A percentile compares a stretch with the other conserved stretches of the same genome.
These are phyloP conservation scores for Dalbergia cochinchinensis DNA, from an alignment of 306 rosid genomes.

Conservation along the genomic window DNA sequence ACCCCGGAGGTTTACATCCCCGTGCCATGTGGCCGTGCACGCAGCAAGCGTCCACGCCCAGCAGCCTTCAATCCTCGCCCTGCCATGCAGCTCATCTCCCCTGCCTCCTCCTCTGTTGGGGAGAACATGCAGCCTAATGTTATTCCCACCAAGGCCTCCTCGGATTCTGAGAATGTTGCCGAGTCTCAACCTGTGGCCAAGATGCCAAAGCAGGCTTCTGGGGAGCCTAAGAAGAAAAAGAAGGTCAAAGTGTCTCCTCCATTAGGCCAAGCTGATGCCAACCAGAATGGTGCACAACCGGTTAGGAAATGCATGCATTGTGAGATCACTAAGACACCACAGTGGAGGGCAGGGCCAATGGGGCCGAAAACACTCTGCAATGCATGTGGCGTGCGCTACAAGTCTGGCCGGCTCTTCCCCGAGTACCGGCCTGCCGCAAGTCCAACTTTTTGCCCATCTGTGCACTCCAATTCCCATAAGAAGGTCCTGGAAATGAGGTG, in stretches of 20 bases:
- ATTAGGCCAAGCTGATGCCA: constrained; percentile 52
- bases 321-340: constrained; percentile 96
- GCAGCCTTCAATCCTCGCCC: constrained; percentile 80
- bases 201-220: constrained; percentile 45
- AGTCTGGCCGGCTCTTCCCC: constrained; percentile 93
- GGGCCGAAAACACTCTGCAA: constrained; percentile 97
- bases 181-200: constrained; percentile 69
- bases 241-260: constrained; percentile 62
- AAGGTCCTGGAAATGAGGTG: constrained; percentile 92
- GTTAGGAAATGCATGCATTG: constrained; percentile 97
- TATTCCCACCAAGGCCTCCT: constrained; percentile 52
- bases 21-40: constrained; percentile 77
- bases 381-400: constrained; percentile 94
- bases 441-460: constrained; percentile 78
- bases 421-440: constrained; percentile 98
- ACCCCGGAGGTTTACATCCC: constrained; percentile 62
- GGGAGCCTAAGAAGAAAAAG: constrained; percentile 65
- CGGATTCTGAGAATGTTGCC: constrained; percentile 72
- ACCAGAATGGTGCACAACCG: constrained; percentile 55
- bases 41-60: constrained; percentile 97
- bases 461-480: constrained; percentile 97
- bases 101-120: constrained; percentile 75
- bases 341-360: constrained; percentile 99
- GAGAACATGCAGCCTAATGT: constrained; percentile 63
- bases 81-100: constrained; percentile 78